Evolutionary conservation across 306 rosid species (phyloP), one percentile per base, ranked within the genome.

Genomic region (Rubus parviflorus): DNA sequence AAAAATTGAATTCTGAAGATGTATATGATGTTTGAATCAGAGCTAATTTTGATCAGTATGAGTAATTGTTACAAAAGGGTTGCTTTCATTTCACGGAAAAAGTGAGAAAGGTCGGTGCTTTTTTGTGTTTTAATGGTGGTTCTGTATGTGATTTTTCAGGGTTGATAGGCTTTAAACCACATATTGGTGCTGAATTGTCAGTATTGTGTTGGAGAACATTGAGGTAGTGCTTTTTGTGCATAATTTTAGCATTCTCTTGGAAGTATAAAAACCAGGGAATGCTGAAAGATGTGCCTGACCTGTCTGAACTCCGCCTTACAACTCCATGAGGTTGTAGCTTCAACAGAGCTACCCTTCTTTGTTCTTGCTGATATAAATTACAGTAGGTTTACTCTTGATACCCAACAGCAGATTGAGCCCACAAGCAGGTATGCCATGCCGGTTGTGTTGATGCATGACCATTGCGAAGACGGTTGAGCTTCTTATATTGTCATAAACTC

Each of bases 391-490:
- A 8, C 74, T 81, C 54, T 49, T 48, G 14, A 74, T 73, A 72
- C 79, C 81, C 75, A 62, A 83, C 84, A 84, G 84, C 86, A 78
- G 75, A 48, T 75, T 74, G 79, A 87, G 87, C 86, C 81, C 64
- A 57, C 53, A 35, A 61, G 80, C 77, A 78, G 72, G 77, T 76
- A 38, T 23, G 70, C 23, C 70, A 77, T 81, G 80, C 86, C 88
- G 75, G 81, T 82, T 81, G 77, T 76, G 77, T 82, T 85, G 60
- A 80, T 79, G 71, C 86, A 51, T 5, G 82, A 85, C 85, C 82
- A 49, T 9, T 80, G 85, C 30, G 94, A 85, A 71, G 96, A 79
- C 42, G 93, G 93, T 90, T 91, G 91, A 90, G 72, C 80, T 61
- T 17, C 78, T 78, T 87, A 30, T 70, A 41, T 41, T 71, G 47